Evolutionary conservation across 345 rosid genomes (phyloP).

Genomic region (Viola odorata): DNA sequence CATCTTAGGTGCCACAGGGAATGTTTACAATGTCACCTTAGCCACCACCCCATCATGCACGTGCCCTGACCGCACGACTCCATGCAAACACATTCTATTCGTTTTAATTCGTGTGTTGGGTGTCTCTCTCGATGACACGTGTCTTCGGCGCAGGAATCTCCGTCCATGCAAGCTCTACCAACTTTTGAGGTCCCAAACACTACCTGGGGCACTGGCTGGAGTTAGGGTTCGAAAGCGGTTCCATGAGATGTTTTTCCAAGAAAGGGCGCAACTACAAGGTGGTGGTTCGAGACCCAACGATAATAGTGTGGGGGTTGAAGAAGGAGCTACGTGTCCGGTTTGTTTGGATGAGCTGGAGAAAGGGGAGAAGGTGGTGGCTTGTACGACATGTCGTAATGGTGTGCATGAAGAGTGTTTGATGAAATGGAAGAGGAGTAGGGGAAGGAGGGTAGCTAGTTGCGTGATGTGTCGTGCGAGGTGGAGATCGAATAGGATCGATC

Average conservation of each 20-base stretch:
- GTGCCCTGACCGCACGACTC: slow-evolving; percentile 77
- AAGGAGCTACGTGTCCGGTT: slow-evolving; percentile 53
- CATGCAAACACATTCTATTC: slow-evolving; percentile 84
- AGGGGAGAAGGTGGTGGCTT: slow-evolving; percentile 40
- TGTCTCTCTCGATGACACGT: slow-evolving; percentile 49
- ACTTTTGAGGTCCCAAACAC: slow-evolving; percentile 41
- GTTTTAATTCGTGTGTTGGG: slow-evolving; percentile 70
- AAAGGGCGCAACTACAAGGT: not conserved
- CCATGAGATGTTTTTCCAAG: slow-evolving; percentile 43
- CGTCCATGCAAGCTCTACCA: slow-evolving; percentile 55
- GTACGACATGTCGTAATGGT: slow-evolving; percentile 58
- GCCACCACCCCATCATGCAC: slow-evolving; percentile 57
- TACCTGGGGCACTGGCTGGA: slow-evolving; percentile 48
- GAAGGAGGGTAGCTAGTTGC: slow-evolving; percentile 58
- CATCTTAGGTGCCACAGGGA: slow-evolving; percentile 77
- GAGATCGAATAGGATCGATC: slow-evolving; percentile 26
- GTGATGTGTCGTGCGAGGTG: slow-evolving; percentile 85
- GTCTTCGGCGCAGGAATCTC: slow-evolving; percentile 56
- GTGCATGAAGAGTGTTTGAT: slow-evolving; percentile 74
- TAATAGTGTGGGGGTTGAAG: slow-evolving; percentile 19
- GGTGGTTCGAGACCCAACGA: not conserved
- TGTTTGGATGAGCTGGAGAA: slow-evolving; percentile 65
- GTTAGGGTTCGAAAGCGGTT: slow-evolving; percentile 47
- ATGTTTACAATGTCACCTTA: slow-evolving; percentile 71
- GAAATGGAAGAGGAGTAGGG: slow-evolving; percentile 70